Evolutionary conservation across 768 basidiomycete genomes (phyloP).

Genomic region (Russula virescens): DNA sequence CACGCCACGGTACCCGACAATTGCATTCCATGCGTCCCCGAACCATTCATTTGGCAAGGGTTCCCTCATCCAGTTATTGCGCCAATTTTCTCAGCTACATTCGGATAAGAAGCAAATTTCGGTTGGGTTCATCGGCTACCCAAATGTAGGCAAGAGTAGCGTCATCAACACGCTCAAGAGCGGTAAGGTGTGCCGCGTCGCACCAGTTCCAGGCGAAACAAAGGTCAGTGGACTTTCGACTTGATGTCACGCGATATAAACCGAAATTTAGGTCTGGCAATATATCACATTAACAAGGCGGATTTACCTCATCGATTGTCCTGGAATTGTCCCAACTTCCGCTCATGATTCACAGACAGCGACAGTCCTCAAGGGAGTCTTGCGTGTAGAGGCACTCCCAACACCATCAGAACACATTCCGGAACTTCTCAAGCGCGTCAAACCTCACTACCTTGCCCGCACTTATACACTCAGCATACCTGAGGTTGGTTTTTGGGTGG

Average conservation of each 20-base stretch:
- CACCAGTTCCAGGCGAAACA: conserved; percentile 96
- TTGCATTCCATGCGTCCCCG: conserved; percentile 98
- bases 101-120: conserved; percentile 99
- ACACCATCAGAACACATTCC: conserved; percentile 92
- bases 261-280: conserved; percentile 72
- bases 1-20: conserved; percentile 89
- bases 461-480: conserved; percentile 72
- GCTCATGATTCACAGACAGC: conserved; percentile 85
- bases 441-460: conserved; percentile 84
- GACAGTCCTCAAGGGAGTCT: conserved; percentile 93
- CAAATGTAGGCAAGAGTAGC: conserved; percentile 95
- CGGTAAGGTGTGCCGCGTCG: conserved; percentile 94
- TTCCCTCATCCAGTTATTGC: conserved; percentile 91
- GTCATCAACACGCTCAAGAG: conserved; percentile 99
- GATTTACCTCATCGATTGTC: conserved; percentile 99
- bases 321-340: conserved; percentile 94
- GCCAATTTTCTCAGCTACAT: conserved; percentile 95
- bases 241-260: neutral
- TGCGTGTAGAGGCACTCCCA: conserved; percentile 90
- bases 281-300: conserved; percentile 95
- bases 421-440: conserved; percentile 81
- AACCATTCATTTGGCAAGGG: conserved; percentile 99
- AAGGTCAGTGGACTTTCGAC: conserved; percentile 41
- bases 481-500: conserved; percentile 52
- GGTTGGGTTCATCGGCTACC: conserved; percentile 96